Percentiles rank a stretch among this genome's conserved stretches.
Evolutionary conservation across 345 rosid species (phyloP).

Genomic region (Nasturtium officinale): DNA sequence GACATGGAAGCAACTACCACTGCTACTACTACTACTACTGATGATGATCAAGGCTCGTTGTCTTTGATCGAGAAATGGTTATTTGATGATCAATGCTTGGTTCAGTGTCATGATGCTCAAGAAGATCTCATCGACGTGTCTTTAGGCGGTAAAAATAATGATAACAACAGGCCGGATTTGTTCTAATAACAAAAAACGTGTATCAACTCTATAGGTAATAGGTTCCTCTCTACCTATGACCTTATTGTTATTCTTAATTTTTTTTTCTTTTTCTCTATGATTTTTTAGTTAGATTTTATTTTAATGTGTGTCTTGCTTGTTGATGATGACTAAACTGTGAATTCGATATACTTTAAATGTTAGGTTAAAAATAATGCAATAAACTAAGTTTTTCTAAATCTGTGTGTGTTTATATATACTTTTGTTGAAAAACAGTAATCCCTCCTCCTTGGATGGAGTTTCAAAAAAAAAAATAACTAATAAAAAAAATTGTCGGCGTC

Average conservation of each 20-base stretch:
- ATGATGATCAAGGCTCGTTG: conserved; percentile 49
- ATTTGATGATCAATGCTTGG: conserved; percentile 55
- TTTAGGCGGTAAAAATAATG: conserved; percentile 41
- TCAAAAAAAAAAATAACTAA: too few species aligned
- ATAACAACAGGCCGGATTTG: conserved; percentile 27
- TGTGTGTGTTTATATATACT: neutral
- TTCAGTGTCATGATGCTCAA: conserved; percentile 45
- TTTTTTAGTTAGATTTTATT: conserved; percentile 7
- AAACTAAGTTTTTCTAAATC: neutral
- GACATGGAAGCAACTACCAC: conserved; percentile 8
- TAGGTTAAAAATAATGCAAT: neutral
- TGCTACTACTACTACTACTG: neutral
- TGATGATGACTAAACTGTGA: conserved; percentile 18
- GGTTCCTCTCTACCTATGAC: too few species aligned
- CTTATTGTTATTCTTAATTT: neutral
- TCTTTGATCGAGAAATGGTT: conserved; percentile 72
- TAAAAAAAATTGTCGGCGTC: too few species aligned
- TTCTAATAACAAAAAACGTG: conserved; percentile 33
- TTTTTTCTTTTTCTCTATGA: neutral
- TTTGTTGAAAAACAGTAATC: too few species aligned
- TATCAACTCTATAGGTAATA: conserved; percentile 8
- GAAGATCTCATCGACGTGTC: conserved; percentile 49
- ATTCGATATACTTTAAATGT: neutral
- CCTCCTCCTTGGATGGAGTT: too few species aligned
- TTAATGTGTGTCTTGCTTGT: conserved; percentile 9